Conservation (phyloP, 2,329 filamentous ascomycete species). For the Orbilia blumenaviensis region DNA sequence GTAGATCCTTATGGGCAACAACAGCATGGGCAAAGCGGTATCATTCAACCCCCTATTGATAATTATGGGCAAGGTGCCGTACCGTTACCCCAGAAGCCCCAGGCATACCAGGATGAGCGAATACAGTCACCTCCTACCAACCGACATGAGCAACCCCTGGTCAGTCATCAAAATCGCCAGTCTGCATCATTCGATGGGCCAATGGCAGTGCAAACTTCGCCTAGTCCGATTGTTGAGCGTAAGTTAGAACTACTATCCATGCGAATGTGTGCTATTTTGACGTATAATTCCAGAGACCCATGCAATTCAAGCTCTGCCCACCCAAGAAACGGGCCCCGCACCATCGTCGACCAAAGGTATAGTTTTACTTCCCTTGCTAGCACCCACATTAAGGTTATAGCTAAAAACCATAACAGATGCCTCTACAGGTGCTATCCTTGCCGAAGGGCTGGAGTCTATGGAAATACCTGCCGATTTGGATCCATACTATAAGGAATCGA, state of each 20-base stretch:
- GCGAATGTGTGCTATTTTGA: not conserved
- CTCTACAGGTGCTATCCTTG: not conserved
- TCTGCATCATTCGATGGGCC: slow-evolving; percentile 24
- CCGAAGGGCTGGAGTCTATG: slow-evolving; percentile 26
- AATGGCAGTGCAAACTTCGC: not conserved
- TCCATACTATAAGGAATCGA: slow-evolving; percentile 56
- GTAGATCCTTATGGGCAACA: slow-evolving; percentile 26
- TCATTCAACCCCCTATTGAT: slow-evolving; percentile 1
- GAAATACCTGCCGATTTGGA: slow-evolving; percentile 54
- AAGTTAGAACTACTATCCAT: slow-evolving; percentile 9
- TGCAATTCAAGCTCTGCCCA: not conserved
- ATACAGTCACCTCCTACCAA: slow-evolving; percentile 13
- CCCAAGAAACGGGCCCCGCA: not conserved
- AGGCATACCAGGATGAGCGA: slow-evolving; percentile 6
- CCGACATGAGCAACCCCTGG: slow-evolving; percentile 14
- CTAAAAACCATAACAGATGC: slow-evolving; percentile 7
- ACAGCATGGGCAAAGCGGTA: slow-evolving; percentile 13
- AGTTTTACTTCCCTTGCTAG: not conserved
- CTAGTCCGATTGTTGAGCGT: slow-evolving; percentile 12
- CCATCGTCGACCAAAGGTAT: slow-evolving; percentile 17
- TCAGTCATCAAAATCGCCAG: slow-evolving; percentile 4
- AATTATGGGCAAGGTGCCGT: slow-evolving; percentile 13
- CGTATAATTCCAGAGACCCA: slow-evolving; percentile 5
- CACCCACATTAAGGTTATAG: not conserved
- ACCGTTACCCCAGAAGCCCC: slow-evolving; percentile 4